Base-by-base conservation (phyloP, 306 rosid species). In the Vicia villosa region DNA sequence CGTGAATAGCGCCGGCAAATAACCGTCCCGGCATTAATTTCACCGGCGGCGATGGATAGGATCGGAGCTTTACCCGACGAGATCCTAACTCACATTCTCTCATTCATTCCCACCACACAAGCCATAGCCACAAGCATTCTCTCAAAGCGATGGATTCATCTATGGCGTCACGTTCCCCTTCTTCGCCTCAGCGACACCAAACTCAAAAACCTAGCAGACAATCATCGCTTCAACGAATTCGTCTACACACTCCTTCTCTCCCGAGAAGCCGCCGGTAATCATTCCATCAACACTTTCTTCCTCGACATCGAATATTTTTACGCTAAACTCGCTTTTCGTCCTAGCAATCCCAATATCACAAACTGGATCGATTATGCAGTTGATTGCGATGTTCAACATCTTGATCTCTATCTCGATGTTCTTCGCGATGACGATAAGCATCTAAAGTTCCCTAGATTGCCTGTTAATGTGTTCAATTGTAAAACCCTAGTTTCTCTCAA, bases 401-500 rank as follows among this genome's bases (percentile, higher is more conserved):
- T 59, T 2, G 6, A 15, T 59, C 24, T 59, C 3, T 2, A 3
- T 24, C 10, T 46, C n/a, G 20, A 15, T 7, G 10, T 46, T 46
- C 21, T 46, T 46, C 10, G 4, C 6, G 1, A 7, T 1, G 38
- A 6, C 10, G 36, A 3, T 22, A 8, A 11, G 0, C 1, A 4
- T 10, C 4, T 3, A 28, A 14, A 4, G 1, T 2, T 0, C 2
- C 43, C 43, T 8, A 4, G 8, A 6, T 32, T 58, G 13, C 64
- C 64, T 3, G 9, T 58, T 28, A 58, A 42, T 4, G 3, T 63
- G 21, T 10, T 73, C 21, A 37, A 0, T 1, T 15, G 55, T 50
- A 26, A 1, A 16, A 73, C 54, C 9, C 16, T 73, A 4, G 70
- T 40, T 8, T 22, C 54, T 73, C 59, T 73, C 3, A 52, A 63